A percentile compares a stretch with the other conserved stretches of the same genome.
These are phyloP conservation scores for Colletotrichum magnum DNA, from an alignment of 2,329 filamentous ascomycete species.

Conservation along the genomic window DNA sequence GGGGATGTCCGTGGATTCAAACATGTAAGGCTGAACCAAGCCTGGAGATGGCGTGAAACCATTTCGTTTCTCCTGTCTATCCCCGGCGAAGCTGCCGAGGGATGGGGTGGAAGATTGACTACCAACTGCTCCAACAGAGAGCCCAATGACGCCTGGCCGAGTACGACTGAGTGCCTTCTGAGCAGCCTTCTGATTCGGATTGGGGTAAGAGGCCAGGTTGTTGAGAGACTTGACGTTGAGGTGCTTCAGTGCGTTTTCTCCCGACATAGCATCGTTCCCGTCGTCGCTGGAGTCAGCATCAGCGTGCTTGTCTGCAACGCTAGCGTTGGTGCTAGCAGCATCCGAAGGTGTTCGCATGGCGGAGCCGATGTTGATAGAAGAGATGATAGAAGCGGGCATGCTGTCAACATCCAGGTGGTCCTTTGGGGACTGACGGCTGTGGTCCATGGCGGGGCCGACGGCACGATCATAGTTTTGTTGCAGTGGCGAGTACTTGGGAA, in stretches of 20 bases:
- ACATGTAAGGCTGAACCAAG: slow-evolving; percentile 20
- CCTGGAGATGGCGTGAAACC: slow-evolving; percentile 25
- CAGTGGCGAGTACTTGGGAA: slow-evolving; percentile 62
- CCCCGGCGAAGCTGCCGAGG: slow-evolving; percentile 9
- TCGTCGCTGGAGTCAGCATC: slow-evolving; percentile 45
- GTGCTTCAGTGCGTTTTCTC: slow-evolving; percentile 52
- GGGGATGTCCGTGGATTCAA: slow-evolving; percentile 8
- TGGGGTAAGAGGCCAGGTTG: slow-evolving; percentile 69
- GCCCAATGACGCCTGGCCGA: slow-evolving; percentile 39
- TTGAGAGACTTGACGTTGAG: slow-evolving; percentile 64
- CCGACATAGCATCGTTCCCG: slow-evolving; percentile 46
- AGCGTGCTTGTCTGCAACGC: slow-evolving; percentile 39
- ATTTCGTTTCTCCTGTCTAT: background rate
- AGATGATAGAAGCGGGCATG: slow-evolving; percentile 45
- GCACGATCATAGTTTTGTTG: slow-evolving; percentile 70
- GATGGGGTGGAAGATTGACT: slow-evolving; percentile 39
- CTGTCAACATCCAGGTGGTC: slow-evolving; percentile 9
- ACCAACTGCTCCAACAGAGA: slow-evolving; percentile 39
- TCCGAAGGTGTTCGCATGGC: slow-evolving; percentile 42
- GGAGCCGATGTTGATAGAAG: slow-evolving; percentile 46
- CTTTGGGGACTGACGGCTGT: slow-evolving; percentile 12
- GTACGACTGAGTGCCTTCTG: slow-evolving; percentile 59
- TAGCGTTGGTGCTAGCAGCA: slow-evolving; percentile 45
- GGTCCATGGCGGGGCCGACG: slow-evolving; percentile 53
- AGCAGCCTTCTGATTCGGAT: slow-evolving; percentile 67